Evolutionary conservation across 2,329 filamentous ascomycete species (phyloP).

Genomic region (Tolypocladium endophyticum): DNA sequence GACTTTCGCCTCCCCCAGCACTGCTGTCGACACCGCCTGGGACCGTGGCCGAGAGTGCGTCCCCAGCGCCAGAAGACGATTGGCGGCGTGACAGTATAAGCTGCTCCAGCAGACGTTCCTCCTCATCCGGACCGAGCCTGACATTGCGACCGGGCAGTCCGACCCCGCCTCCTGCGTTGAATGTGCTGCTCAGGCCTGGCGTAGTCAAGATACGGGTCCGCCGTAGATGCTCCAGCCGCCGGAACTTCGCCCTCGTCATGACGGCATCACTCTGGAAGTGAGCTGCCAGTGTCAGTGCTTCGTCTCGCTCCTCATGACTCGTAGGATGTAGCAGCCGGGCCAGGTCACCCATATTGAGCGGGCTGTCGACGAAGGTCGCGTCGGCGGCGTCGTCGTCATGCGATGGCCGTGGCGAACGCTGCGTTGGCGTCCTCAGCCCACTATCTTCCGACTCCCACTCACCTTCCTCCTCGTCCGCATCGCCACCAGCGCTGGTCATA

Average conservation of each 20-base stretch:
- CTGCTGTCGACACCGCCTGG: constrained; percentile 40
- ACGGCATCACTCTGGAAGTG: constrained; percentile 63
- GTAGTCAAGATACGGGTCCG: constrained; percentile 50
- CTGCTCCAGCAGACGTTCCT: constrained; percentile 50
- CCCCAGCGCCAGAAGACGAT: constrained; percentile 5
- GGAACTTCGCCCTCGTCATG: constrained; percentile 74
- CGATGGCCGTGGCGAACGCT: constrained; percentile 36
- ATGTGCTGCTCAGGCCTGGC: constrained; percentile 10
- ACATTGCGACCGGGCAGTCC: constrained; percentile 10
- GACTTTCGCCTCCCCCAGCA: constrained; percentile 59
- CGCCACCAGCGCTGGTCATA: constrained; percentile 27
- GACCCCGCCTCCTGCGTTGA: constrained; percentile 8
- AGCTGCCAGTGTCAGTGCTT: constrained; percentile 71
- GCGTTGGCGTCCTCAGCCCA: constrained; percentile 64
- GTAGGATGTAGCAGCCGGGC: constrained; percentile 74
- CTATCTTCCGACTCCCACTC: constrained; percentile 38
- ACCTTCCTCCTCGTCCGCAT: constrained; percentile 27
- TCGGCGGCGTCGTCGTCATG: constrained; percentile 34
- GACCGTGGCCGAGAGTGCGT: constrained; percentile 46
- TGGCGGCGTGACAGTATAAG: constrained; percentile 43
- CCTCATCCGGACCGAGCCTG: constrained; percentile 45
- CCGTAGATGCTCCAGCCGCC: constrained; percentile 55
- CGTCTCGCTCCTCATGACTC: constrained; percentile 65
- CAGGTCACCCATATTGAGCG: constrained; percentile 57
- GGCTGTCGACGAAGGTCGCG: constrained; percentile 50